A percentile compares a stretch with the other conserved stretches of the same genome.
phyloP scores from a whole-genome alignment of 2,329 filamentous ascomycete genomes.

The Geosmithia flava region DNA sequence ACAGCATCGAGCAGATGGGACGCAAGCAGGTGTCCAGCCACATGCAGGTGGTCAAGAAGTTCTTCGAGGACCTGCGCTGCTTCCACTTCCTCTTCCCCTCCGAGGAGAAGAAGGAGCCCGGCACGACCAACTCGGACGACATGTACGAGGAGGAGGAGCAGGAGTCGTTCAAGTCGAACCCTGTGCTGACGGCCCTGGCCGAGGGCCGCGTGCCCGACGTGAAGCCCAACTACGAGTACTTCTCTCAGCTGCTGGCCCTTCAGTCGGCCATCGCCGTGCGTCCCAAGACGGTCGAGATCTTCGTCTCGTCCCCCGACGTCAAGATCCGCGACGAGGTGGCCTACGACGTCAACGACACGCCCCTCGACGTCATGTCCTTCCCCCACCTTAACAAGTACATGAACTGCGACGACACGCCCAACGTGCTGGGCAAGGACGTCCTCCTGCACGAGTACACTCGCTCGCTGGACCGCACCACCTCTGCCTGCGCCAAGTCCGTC shows the following conservation, averaged over 20 bases:
- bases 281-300: slow-evolving; percentile 47
- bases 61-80: slow-evolving; percentile 48
- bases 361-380: slow-evolving; percentile 33
- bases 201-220: slow-evolving; percentile 44
- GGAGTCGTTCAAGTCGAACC: slow-evolving; percentile 51
- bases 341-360: slow-evolving; percentile 27
- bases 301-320: slow-evolving; percentile 40
- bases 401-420: slow-evolving; percentile 36
- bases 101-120: slow-evolving; percentile 40
- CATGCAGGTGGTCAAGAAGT: slow-evolving; percentile 58
- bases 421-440: slow-evolving; percentile 37
- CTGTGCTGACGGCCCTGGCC: slow-evolving; percentile 48
- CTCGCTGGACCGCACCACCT: slow-evolving; percentile 39
- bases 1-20: slow-evolving; percentile 32
- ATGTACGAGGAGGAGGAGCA: slow-evolving; percentile 28
- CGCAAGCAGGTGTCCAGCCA: slow-evolving; percentile 59
- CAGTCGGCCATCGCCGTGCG: slow-evolving; percentile 40
- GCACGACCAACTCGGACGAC: slow-evolving; percentile 50
- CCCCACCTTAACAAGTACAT: slow-evolving; percentile 43
- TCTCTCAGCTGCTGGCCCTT: slow-evolving; percentile 39
- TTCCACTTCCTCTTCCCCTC: slow-evolving; percentile 51
- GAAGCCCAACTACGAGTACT: slow-evolving; percentile 50
- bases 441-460: slow-evolving; percentile 48
- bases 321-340: slow-evolving; percentile 35
- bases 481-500: slow-evolving; percentile 40